Evolutionary conservation across 768 basidiomycete species (phyloP).

Genomic region (Lactifluus subvellereus): DNA sequence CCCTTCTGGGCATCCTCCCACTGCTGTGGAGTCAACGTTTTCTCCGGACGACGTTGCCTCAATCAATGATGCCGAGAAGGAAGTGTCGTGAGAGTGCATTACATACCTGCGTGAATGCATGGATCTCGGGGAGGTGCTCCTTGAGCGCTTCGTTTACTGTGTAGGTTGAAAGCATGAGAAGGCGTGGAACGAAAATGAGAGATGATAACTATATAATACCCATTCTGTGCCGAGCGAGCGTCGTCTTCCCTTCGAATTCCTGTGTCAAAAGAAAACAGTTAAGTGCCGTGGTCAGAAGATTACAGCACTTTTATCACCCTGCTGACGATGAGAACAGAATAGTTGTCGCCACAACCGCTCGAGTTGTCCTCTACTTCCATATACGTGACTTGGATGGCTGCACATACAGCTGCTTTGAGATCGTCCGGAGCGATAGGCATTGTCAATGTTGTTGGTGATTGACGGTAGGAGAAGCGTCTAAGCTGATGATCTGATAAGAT

Average conservation of each 20-base stretch:
- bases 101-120: conserved; percentile 82
- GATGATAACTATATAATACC: conserved; percentile 37
- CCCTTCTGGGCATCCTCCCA: conserved; percentile 46
- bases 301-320: conserved; percentile 40
- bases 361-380: conserved; percentile 74
- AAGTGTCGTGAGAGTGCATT: neutral
- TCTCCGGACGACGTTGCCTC: conserved; percentile 37
- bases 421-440: conserved; percentile 59
- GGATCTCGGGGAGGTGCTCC: conserved; percentile 69
- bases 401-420: conserved; percentile 58
- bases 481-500: conserved; percentile 19
- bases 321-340: conserved; percentile 70
- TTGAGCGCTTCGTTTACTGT: conserved; percentile 76
- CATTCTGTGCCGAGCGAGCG: conserved; percentile 68
- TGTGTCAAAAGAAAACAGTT: conserved; percentile 26
- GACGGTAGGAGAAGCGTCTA: neutral
- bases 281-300: neutral
- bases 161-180: neutral
- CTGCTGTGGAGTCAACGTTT: conserved; percentile 67
- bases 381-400: conserved; percentile 56
- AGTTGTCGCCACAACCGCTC: conserved; percentile 77
- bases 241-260: conserved; percentile 75
- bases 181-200: neutral
- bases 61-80: neutral
- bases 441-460: neutral